Base-by-base conservation (phyloP, 2,329 filamentous ascomycete genomes). In the Colletotrichum sp. region DNA sequence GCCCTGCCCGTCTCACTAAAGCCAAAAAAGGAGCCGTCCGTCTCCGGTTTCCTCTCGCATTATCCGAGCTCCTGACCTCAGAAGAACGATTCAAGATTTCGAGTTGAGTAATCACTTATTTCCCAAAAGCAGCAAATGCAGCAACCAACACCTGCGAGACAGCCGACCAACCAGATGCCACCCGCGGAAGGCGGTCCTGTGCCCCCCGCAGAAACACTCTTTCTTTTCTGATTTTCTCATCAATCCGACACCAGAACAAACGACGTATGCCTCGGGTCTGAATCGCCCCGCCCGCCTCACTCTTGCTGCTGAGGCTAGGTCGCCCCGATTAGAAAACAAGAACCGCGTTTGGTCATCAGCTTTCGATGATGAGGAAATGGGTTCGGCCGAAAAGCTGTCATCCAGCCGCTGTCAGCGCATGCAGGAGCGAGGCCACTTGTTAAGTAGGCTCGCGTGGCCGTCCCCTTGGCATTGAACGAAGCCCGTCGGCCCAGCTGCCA, bases 171-270 rank as follows among this genome's bases (percentile, higher is more conserved):
- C 43, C n/a, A n/a, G 5, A 43, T n/a, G 38, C 18, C 38, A 43
- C 38, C 38, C 38, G 38, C 18, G 38, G 38, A 43, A 43, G 38
- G 18, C 38, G 38, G 38, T n/a, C 38, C 38, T 43, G 9, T 43
- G 3, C 18, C 38, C 38, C 38, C 38, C 9, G 38, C 38, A 43
- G 18, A 43, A 43, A n/a, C 38, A 12, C 16, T 1, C 10, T 60
- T 5, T 66, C 18, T 62, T 75, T 75, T 72, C 38, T 34, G 69
- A 72, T 72, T 67, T 72, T 66, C 62, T 75, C 61, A 72, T 72
- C 69, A 66, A 56, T 16, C 70, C 70, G 69, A 58, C 16, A 21
- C 32, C 55, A 28, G 26, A 58, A 18, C 13, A 15, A 18, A 28
- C 24, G 55, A 26, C 55, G 55, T 58, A 28, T 48, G 43, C n/a